These are phyloP conservation scores for Ajuga chamaepitys DNA, from an alignment of 257 asterid species.

Conservation along the genomic window DNA sequence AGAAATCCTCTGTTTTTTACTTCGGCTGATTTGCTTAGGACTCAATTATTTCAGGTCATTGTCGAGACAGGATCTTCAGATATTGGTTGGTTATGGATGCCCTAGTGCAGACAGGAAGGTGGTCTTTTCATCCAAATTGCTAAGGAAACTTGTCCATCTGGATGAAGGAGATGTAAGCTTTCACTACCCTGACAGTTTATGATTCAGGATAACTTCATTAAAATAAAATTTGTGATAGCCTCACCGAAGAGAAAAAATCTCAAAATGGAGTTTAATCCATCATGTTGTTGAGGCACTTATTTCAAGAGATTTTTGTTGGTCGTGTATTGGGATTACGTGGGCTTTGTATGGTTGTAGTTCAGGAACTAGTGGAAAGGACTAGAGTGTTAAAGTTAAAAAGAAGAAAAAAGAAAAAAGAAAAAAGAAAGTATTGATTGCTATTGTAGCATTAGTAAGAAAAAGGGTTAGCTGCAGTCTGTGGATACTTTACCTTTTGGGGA, in stretches of 20 bases:
- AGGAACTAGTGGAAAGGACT: neutral
- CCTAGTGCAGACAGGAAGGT: conserved; percentile 73
- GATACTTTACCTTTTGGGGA: neutral
- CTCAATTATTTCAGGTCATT: conserved; percentile 65
- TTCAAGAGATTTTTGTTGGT: neutral
- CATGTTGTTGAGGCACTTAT: neutral
- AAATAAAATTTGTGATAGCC: neutral
- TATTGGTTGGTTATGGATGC: conserved; percentile 96
- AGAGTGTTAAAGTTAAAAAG: neutral
- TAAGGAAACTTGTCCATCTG: conserved; percentile 78
- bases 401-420: too few relatives aligned
- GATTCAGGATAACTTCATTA: neutral
- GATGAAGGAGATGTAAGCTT: conserved; percentile 98
- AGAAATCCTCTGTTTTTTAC: neutral
- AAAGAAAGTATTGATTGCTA: neutral
- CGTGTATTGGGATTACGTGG: neutral
- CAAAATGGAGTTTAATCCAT: neutral
- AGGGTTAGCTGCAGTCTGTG: neutral
- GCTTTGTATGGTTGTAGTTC: neutral
- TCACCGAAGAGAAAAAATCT: neutral
- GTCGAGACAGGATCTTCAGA: conserved; percentile 85
- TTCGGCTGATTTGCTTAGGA: conserved; percentile 16
- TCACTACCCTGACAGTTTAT: neutral
- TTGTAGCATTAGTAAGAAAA: neutral
- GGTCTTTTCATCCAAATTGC: conserved; percentile 64